Conservation (phyloP, 345 rosid species). For the Euphorbia peplus region DNA sequence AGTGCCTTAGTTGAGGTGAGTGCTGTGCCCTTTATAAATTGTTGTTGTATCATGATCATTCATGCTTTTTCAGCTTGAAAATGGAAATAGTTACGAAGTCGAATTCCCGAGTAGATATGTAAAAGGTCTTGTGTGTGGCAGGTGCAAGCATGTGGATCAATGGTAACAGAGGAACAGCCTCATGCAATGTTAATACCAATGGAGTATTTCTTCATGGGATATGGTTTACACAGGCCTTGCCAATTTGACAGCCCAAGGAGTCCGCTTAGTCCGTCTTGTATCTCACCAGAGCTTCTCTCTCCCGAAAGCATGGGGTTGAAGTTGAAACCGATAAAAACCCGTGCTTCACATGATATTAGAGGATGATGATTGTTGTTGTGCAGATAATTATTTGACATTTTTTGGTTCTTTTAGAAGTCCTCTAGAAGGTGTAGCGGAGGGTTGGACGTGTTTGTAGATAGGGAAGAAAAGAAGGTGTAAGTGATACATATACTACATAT, state of each 20-base stretch:
- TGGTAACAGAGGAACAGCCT: constrained; percentile 36
- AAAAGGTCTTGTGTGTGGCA: constrained; percentile 1
- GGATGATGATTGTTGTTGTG: neutral
- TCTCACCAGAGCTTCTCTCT: constrained; percentile 33
- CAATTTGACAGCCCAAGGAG: constrained; percentile 29
- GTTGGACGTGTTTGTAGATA: constrained; percentile 35
- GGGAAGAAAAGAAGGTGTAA: constrained; percentile 11
- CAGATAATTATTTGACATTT: constrained; percentile 8
- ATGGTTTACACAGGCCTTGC: constrained; percentile 28
- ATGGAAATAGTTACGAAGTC: neutral
- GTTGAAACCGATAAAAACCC: constrained; percentile 29
- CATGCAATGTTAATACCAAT: constrained; percentile 33
- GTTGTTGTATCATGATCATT: neutral
- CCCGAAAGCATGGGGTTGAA: constrained; percentile 38
- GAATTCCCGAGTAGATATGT: neutral
- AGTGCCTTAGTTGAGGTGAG: constrained; percentile 90
- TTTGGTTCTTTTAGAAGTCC: constrained; percentile 4
- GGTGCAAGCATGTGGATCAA: constrained; percentile 35
- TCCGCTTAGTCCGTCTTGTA: constrained; percentile 33
- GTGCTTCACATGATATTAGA: constrained; percentile 6
- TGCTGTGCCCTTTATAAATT: neutral
- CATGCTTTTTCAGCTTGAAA: neutral
- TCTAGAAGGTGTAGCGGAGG: constrained; percentile 11
- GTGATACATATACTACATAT: constrained; percentile 1
- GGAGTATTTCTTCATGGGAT: constrained; percentile 36